phyloP scores from a whole-genome alignment of 257 asterid species.

The Solanum lycopersicoides region DNA sequence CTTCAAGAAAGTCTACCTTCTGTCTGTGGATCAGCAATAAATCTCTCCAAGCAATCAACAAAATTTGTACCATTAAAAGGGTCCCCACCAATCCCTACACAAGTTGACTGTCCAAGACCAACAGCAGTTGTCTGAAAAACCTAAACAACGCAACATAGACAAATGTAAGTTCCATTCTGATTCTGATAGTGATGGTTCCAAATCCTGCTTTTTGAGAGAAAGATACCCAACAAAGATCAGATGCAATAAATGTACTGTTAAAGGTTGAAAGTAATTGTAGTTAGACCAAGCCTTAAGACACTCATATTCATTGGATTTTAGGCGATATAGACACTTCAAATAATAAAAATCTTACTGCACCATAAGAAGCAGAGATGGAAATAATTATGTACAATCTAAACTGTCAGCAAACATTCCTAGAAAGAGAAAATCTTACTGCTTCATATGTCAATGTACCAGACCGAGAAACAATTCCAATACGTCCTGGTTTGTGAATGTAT shows the following conservation, averaged over 20 bases:
- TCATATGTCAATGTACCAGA: conserved; percentile 87
- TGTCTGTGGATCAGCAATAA: conserved; percentile 92
- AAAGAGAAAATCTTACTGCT: conserved; percentile 52
- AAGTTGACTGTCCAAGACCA: conserved; percentile 96
- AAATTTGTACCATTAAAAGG: conserved; percentile 98
- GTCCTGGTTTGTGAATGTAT: conserved; percentile 97
- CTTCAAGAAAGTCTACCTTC: conserved; percentile 47
- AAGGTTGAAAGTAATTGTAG: neutral
- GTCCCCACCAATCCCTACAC: conserved; percentile 97
- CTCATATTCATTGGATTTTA: neutral
- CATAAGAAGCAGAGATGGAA: conserved; percentile 27
- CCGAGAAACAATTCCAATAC: conserved; percentile 87
- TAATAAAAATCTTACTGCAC: conserved; percentile 46
- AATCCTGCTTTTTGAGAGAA: neutral
- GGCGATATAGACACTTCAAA: neutral
- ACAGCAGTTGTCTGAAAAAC: conserved; percentile 99
- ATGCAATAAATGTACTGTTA: neutral
- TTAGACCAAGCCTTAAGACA: neutral
- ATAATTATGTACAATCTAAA: neutral
- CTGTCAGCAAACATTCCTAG: neutral
- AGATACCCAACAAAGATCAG: neutral
- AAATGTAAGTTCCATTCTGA: neutral
- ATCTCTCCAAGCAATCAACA: conserved; percentile 84
- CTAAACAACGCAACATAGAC: conserved; percentile 22
- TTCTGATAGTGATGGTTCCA: neutral